phyloP scores from a whole-genome alignment of 257 asterid species.

The Haberlea rhodopensis region DNA sequence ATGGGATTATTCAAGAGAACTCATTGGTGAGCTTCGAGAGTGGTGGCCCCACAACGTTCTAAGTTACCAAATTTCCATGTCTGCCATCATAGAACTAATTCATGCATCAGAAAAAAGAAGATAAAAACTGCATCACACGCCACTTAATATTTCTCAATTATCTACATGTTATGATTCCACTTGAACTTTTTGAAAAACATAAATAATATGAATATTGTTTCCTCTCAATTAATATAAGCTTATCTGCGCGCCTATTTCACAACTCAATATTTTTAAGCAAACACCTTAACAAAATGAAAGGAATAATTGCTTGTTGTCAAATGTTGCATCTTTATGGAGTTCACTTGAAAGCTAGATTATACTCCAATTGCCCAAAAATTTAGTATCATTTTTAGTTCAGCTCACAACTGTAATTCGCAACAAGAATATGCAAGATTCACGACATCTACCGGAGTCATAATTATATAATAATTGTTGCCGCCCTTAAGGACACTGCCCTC shows the following conservation, averaged over 20 bases:
- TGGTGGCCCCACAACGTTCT: constrained; percentile 57
- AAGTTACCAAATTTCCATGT: constrained; percentile 38
- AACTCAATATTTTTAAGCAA: too few species aligned
- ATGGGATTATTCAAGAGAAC: background rate
- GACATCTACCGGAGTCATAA: too few species aligned
- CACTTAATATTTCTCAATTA: constrained; percentile 23
- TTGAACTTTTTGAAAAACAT: background rate
- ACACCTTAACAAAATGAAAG: too few species aligned
- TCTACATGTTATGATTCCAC: constrained; percentile 2
- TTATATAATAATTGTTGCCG: too few species aligned
- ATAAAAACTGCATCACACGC: constrained; percentile 23
- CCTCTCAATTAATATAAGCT: background rate
- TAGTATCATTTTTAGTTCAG: background rate
- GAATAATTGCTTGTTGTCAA: too few species aligned
- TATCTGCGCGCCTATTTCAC: background rate
- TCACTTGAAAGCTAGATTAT: background rate
- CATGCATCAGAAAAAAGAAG: constrained; percentile 21
- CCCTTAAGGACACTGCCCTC: too few species aligned
- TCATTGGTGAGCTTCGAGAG: constrained; percentile 41
- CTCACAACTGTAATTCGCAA: too few species aligned
- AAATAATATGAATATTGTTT: background rate
- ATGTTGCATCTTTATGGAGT: background rate
- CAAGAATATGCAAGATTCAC: too few species aligned
- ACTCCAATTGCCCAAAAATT: background rate
- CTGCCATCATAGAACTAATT: constrained; percentile 3